A percentile compares a stretch with the other conserved stretches of the same genome.
phyloP scores from a whole-genome alignment of 2,329 filamentous ascomycete species.

The Seiridium cupressi region DNA sequence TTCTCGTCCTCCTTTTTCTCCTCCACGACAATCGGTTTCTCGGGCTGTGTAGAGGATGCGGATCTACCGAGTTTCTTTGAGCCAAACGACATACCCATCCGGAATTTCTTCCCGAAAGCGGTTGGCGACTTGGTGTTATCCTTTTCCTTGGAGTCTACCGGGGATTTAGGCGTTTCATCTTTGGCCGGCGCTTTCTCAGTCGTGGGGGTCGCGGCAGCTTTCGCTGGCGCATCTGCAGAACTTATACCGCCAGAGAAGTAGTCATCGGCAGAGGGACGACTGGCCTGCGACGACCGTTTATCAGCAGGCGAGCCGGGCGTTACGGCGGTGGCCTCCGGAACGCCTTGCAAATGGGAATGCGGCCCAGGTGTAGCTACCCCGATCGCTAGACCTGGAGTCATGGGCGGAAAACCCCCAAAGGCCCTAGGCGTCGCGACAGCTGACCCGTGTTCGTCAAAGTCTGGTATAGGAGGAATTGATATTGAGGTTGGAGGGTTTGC shows the following conservation, averaged over 20 bases:
- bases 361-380: slow-evolving; percentile 67
- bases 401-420: slow-evolving; percentile 61
- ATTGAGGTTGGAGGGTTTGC: slow-evolving; percentile 61
- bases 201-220: slow-evolving; percentile 45
- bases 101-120: slow-evolving; percentile 39
- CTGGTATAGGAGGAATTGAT: slow-evolving; percentile 35
- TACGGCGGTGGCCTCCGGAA: slow-evolving; percentile 44
- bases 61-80: slow-evolving; percentile 81
- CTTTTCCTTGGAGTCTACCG: slow-evolving; percentile 55
- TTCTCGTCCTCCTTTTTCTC: slow-evolving; percentile 68
- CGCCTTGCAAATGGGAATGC: slow-evolving; percentile 39
- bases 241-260: slow-evolving; percentile 71
- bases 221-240: slow-evolving; percentile 44
- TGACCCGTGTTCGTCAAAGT: slow-evolving; percentile 41
- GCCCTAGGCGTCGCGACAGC: slow-evolving; percentile 60
- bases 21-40: slow-evolving; percentile 71
- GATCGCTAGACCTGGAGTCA: slow-evolving; percentile 76
- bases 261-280: slow-evolving; percentile 65
- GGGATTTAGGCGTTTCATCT: slow-evolving; percentile 41
- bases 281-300: slow-evolving; percentile 53
- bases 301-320: slow-evolving; percentile 46
- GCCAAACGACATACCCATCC: slow-evolving; percentile 58
- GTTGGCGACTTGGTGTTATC: slow-evolving; percentile 55
- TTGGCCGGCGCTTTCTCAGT: slow-evolving; percentile 38
- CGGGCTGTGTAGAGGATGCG: slow-evolving; percentile 61